Conservation (phyloP, 257 asterid genomes). For the Nicotiana benthamiana region DNA sequence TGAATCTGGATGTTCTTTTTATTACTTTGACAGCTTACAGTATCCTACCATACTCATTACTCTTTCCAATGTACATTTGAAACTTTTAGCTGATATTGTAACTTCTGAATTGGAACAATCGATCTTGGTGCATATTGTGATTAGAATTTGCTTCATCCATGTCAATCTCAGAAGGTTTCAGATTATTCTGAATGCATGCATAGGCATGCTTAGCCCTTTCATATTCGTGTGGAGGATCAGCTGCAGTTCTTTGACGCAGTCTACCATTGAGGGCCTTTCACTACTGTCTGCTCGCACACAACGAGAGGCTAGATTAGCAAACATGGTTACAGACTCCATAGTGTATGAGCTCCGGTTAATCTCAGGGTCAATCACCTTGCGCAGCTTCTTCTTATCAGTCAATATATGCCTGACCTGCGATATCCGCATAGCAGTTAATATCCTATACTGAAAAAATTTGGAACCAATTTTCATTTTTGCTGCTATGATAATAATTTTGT, state of each 20-base stretch:
- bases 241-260: constrained; percentile 72
- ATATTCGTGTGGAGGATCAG: constrained; percentile 50
- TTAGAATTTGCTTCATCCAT: not conserved
- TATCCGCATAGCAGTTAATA: constrained; percentile 13
- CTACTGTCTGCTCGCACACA: constrained; percentile 69
- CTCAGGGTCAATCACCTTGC: constrained; percentile 75
- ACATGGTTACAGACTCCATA: constrained; percentile 75
- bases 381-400: constrained; percentile 79
- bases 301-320: constrained; percentile 79
- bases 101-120: not conserved
- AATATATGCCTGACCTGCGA: constrained; percentile 70
- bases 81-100: not conserved
- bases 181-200: constrained; percentile 72
- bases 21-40: constrained; percentile 3
- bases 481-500: not conserved
- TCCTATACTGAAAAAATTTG: not conserved
- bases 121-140: not conserved
- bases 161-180: constrained; percentile 19
- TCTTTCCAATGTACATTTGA: constrained; percentile 8
- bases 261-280: constrained; percentile 79
- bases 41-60: not conserved
- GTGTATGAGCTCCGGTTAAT: constrained; percentile 78
- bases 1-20: not conserved
- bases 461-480: constrained; percentile 4
- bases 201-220: constrained; percentile 55